These are phyloP conservation scores for Erythrobasidium hasegawianum DNA, from an alignment of 1,284 basidiomycete genomes.

Conservation along the genomic window DNA sequence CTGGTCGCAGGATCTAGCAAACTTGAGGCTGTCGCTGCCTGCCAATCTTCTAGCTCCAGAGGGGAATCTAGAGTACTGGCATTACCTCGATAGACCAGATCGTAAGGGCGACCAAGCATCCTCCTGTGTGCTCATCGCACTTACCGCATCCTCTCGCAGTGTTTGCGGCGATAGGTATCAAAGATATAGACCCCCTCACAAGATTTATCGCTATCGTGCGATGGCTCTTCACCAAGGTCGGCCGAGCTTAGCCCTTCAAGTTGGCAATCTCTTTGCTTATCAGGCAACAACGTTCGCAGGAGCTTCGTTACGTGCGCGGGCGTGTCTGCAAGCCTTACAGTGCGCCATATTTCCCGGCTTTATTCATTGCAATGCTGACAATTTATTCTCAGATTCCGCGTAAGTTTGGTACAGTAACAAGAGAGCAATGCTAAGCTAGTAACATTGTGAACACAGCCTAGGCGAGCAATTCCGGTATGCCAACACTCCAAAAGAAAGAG, in stretches of 20 bases:
- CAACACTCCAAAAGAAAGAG: too few species aligned
- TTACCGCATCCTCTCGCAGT: constrained; percentile 8
- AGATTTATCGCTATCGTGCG: constrained; percentile 86
- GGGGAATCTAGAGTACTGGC: constrained; percentile 93
- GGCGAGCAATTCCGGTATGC: constrained; percentile 37
- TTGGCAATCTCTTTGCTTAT: not conserved
- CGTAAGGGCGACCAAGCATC: constrained; percentile 4
- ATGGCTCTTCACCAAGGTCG: constrained; percentile 58
- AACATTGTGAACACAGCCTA: constrained; percentile 6
- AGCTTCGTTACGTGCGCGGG: constrained; percentile 87
- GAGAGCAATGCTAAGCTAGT: too few species aligned
- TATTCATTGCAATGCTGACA: constrained; percentile 8
- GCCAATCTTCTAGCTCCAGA: constrained; percentile 62
- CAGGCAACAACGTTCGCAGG: constrained; percentile 55
- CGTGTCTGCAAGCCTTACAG: constrained; percentile 88
- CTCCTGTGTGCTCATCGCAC: not conserved
- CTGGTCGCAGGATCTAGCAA: constrained; percentile 31
- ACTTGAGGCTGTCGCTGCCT: constrained; percentile 32
- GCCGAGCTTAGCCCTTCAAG: not conserved
- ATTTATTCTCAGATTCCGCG: constrained; percentile 32
- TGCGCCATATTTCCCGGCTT: constrained; percentile 8
- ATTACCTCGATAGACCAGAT: constrained; percentile 87
- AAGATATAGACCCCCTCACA: constrained; percentile 71
- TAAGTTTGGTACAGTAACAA: constrained; percentile 30
- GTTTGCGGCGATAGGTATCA: constrained; percentile 39